phyloP scores from a whole-genome alignment of 2,329 filamentous ascomycete species.

The Colletotrichum liaoningense region DNA sequence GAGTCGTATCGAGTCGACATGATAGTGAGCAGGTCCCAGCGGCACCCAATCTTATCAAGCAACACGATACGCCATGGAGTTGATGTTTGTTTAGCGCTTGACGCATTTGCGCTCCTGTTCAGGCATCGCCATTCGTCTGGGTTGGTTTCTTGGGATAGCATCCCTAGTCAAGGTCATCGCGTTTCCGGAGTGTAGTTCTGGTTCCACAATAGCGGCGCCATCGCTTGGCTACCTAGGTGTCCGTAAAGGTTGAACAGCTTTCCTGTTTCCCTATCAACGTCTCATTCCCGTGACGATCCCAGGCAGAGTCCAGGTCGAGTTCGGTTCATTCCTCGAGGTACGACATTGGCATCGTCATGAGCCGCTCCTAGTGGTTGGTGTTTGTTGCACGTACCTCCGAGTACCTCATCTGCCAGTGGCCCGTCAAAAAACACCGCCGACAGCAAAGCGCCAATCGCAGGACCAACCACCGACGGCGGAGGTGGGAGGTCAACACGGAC shows the following conservation, averaged over 20 bases:
- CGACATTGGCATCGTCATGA: neutral
- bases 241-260: neutral
- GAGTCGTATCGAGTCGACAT: neutral
- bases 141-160: neutral
- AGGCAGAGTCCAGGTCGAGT: slow-evolving; percentile 3
- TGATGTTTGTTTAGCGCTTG: neutral
- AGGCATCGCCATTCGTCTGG: neutral
- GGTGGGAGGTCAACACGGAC: slow-evolving; percentile 3
- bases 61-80: neutral
- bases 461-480: neutral
- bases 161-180: neutral
- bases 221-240: neutral
- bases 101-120: neutral
- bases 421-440: neutral
- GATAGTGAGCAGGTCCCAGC: neutral
- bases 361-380: neutral
- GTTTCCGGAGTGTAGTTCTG: neutral
- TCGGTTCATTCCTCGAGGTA: neutral
- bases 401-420: slow-evolving; percentile 5
- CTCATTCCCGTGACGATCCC: neutral
- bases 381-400: slow-evolving; percentile 1
- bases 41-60: neutral
- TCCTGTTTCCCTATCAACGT: neutral
- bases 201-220: neutral
- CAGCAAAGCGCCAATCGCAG: neutral